These are phyloP conservation scores for Arachnomyces sp. DNA, from an alignment of 2,329 filamentous ascomycete species.

Conservation along the genomic window DNA sequence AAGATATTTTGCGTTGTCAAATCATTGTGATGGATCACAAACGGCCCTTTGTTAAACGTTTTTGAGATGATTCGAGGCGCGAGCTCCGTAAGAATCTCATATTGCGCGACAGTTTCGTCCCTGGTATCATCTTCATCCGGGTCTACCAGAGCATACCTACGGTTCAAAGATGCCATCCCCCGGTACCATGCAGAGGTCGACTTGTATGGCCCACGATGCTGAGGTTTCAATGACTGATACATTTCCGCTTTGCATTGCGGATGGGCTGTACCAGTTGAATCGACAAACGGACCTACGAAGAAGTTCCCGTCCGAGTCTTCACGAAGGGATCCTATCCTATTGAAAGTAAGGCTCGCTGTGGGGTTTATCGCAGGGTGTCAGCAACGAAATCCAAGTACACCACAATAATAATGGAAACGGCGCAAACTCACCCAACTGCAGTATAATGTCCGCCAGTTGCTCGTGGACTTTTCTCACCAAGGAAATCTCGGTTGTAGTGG, in stretches of 20 bases:
- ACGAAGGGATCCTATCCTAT: constrained; percentile 3
- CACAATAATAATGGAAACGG: too few species aligned
- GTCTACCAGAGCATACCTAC: constrained; percentile 2
- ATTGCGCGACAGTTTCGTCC: constrained; percentile 3
- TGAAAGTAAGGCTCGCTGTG: constrained; percentile 4
- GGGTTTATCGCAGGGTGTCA: neutral
- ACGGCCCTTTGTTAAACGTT: constrained; percentile 4
- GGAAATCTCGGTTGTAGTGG: constrained; percentile 1
- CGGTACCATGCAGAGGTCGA: constrained; percentile 4
- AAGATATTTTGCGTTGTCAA: constrained; percentile 6
- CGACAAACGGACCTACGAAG: constrained; percentile 4
- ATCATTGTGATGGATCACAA: constrained; percentile 7
- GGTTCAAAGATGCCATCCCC: constrained; percentile 4
- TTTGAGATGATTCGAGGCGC: neutral
- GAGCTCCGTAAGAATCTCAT: constrained; percentile 3
- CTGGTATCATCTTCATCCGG: constrained; percentile 2
- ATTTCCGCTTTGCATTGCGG: constrained; percentile 1
- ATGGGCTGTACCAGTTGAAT: constrained; percentile 3
- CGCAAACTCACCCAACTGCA: constrained; percentile 3
- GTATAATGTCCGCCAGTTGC: constrained; percentile 5
- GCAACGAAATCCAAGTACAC: neutral
- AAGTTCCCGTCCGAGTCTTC: constrained; percentile 4
- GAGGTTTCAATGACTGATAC: constrained; percentile 1
- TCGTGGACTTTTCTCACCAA: constrained; percentile 4
- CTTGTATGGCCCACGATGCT: constrained; percentile 1